phyloP scores from a whole-genome alignment of 2,329 filamentous ascomycete species.

The Cadophora luteo-olivacea region DNA sequence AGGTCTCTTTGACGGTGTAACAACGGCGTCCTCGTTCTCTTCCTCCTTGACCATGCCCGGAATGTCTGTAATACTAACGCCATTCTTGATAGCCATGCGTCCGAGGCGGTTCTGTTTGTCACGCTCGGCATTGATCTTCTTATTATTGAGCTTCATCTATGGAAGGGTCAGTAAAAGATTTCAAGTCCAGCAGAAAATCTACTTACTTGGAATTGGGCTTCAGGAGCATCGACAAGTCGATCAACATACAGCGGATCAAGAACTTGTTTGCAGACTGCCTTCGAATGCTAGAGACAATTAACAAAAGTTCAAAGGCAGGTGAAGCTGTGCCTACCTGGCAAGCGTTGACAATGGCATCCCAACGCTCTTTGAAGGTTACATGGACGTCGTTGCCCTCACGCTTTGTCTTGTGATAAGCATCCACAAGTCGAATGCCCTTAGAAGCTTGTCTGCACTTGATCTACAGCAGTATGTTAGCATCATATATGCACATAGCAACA shows the following conservation, averaged over 20 bases:
- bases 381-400: slow-evolving; percentile 19
- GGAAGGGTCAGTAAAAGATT: no score
- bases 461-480: slow-evolving; percentile 22
- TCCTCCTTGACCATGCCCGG: neutral
- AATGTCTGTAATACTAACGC: slow-evolving; percentile 14
- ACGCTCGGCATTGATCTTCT: slow-evolving; percentile 38
- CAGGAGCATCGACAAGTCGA: slow-evolving; percentile 37
- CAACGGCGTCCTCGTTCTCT: neutral
- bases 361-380: slow-evolving; percentile 25
- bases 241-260: slow-evolving; percentile 35
- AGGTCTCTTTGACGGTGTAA: neutral
- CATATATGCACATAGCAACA: neutral
- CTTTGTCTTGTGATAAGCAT: slow-evolving; percentile 25
- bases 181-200: no score
- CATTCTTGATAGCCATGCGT: slow-evolving; percentile 27
- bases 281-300: slow-evolving; percentile 30
- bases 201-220: slow-evolving; percentile 35
- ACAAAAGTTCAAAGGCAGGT: neutral
- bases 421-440: slow-evolving; percentile 26
- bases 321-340: no score
- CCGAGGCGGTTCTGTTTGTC: slow-evolving; percentile 39
- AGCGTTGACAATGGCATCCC: slow-evolving; percentile 25
- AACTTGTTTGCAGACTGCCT: slow-evolving; percentile 40
- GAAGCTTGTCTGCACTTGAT: slow-evolving; percentile 18
- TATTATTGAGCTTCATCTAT: slow-evolving; percentile 39